Evolutionary conservation across 225 moss, liverwort and hornwort species (phyloP), one percentile per base, ranked within the genome.

Genomic region (Thuidium tamariscinum): DNA sequence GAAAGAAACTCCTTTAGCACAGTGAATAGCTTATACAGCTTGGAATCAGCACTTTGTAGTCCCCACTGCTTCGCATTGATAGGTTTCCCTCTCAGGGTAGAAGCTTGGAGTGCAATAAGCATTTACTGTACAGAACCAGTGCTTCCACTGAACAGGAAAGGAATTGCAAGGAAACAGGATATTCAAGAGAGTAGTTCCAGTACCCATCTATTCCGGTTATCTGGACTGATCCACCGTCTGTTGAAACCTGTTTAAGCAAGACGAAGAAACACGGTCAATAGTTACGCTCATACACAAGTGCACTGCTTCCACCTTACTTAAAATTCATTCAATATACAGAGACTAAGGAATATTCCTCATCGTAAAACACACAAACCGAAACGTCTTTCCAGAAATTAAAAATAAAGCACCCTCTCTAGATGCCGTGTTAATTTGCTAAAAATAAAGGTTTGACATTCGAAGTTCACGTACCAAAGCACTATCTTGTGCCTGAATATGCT

Each of bases 181-280:
- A 81, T 52, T 78, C 80, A 48, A 86, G 79, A 44, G 84, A 88
- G 55, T 30, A 80, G 81, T 70, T 80, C 66, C 74, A 93, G 86
- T 89, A 96, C 88, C 97, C 97, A 86, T 97, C 97, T 88, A 96
- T 88, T 68, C 97, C 97, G 52, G 87, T 85, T 75, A 97, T 93
- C 59, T 90, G 82, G 14, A 97, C 91, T 80, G 82, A 87, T 78
- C 97, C 97, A 88, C 94, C 92, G 83, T 89, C 85, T 71, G 92
- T 96, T 80, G 89, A 97, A 51, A 97, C 52, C 95, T 95, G 92
- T 73, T 79, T 69, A 74, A 75, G 72, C 87, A 83, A 78, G 59
- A 70, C 54, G 68, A 79, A 62, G 19, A 42, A 14, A 84, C 72
- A 81, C 37, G 16, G 42, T 87, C 68, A 82, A 55, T 69, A 68